Percentiles rank a stretch among this genome's conserved stretches.
These are phyloP conservation scores for Lentithecium fluviatile DNA, from an alignment of 495 filamentous ascomycete genomes.

Conservation along the genomic window DNA sequence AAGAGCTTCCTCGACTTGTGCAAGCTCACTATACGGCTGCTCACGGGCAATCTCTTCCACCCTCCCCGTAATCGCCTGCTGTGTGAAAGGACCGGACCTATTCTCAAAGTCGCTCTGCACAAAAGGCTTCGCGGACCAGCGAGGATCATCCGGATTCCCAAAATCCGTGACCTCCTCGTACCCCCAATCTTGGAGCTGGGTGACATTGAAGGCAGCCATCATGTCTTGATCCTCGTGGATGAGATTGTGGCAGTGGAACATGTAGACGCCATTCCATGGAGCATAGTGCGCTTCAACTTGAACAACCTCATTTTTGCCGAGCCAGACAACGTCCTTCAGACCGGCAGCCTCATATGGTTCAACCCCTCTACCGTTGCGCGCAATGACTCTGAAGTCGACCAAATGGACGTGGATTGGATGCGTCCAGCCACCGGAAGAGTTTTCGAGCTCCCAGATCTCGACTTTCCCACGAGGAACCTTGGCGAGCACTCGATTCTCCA, in stretches of 20 bases:
- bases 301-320: slow-evolving; percentile 51
- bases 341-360: slow-evolving; percentile 50
- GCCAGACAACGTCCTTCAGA: slow-evolving; percentile 55
- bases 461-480: slow-evolving; percentile 50
- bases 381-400: slow-evolving; percentile 55
- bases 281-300: slow-evolving; percentile 50
- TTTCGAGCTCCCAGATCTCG: slow-evolving; percentile 52
- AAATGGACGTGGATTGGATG: slow-evolving; percentile 61
- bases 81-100: slow-evolving; percentile 13
- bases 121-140: slow-evolving; percentile 35
- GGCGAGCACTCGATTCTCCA: slow-evolving; percentile 52
- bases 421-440: slow-evolving; percentile 46
- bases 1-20: slow-evolving; percentile 11
- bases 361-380: slow-evolving; percentile 44
- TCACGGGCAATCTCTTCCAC: slow-evolving; percentile 6
- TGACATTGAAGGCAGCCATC: slow-evolving; percentile 62
- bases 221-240: slow-evolving; percentile 62
- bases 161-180: slow-evolving; percentile 49
- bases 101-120: slow-evolving; percentile 1
- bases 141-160: slow-evolving; percentile 41
- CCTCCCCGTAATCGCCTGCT: slow-evolving; percentile 12
- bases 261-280: slow-evolving; percentile 57
- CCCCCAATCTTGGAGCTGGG: slow-evolving; percentile 47
- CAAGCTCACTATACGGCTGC: slow-evolving; percentile 26
- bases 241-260: slow-evolving; percentile 56